Evolutionary conservation across 2,329 filamentous ascomycete species (phyloP), one percentile per base, ranked within the genome.

Genomic region (Diplodia seriata): DNA sequence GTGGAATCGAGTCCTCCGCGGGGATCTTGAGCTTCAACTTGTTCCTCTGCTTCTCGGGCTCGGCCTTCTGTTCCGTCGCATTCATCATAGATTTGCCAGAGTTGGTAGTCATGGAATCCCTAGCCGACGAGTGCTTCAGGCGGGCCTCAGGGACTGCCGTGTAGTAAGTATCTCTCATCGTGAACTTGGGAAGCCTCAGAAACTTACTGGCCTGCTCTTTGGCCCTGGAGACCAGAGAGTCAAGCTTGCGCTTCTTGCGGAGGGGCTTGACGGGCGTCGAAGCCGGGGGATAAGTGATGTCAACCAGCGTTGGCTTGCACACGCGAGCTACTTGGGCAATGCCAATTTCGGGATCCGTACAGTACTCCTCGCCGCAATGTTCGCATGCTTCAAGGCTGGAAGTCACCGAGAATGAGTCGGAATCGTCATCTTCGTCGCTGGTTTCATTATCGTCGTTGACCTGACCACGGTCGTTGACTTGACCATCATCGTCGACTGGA

Each of bases 301-400:
- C 4, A 51, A 26, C n/a, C 12, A 23, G 5, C 11, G 43, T 51
- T 8, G 40, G 31, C 8, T 53, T 67, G 8, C 11, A 54, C 9
- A 14, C 18, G 11, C 43, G 43, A 50, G 29, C 64, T 2, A 40
- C 20, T 31, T 38, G 43, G 20, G 64, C 64, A n/a, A n/a, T 53
- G 18, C 29, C 64, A 15, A 67, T 14, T 4, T 49, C 29, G 9
- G 29, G 40, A 23, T 67, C 54, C 8, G 53, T 9, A 47, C 64
- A 67, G 31, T 59, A 67, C 9, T 67, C 54, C 26, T 67, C 64
- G 5, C 53, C 53, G 20, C 55, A 57, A 33, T 57, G 55, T 11
- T 59, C 31, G 43, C 54, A 67, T 5, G 31, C 43, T 4, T 18
- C 15, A 49, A 67, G 40, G 7, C 64, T 59, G 11, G 64, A 23